phyloP scores from a whole-genome alignment of 2,329 filamentous ascomycete species.

The Colletotrichum zoysiae region DNA sequence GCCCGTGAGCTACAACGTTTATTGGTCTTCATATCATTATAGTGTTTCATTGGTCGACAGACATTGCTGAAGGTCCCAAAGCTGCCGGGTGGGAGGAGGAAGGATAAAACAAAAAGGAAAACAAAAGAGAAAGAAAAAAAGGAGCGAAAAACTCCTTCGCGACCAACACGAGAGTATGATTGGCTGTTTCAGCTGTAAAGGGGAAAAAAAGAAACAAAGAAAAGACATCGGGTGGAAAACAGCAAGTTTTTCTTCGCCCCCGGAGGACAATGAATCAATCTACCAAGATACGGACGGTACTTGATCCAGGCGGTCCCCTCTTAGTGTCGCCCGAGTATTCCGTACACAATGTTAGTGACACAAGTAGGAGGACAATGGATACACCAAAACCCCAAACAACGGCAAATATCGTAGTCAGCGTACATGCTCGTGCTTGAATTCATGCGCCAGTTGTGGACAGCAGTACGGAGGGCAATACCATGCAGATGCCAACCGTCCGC shows the following conservation, averaged over 20 bases:
- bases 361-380: not conserved
- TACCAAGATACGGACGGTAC: too few species aligned
- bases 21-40: not conserved
- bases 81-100: not conserved
- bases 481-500: not conserved
- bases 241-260: too few species aligned
- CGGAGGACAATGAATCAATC: too few species aligned
- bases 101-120: not conserved
- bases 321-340: too few species aligned
- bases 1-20: not conserved
- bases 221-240: constrained; percentile 18
- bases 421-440: not conserved
- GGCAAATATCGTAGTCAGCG: too few species aligned
- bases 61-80: not conserved
- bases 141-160: not conserved
- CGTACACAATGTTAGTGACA: too few species aligned
- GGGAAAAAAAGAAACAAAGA: constrained; percentile 14
- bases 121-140: not conserved
- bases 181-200: not conserved
- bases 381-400: not conserved
- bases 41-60: not conserved
- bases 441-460: not conserved
- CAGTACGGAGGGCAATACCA: not conserved
- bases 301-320: too few species aligned
- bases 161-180: constrained; percentile 8